These are phyloP conservation scores for Nakataea oryzae DNA, from an alignment of 2,329 filamentous ascomycete genomes.

Conservation along the genomic window DNA sequence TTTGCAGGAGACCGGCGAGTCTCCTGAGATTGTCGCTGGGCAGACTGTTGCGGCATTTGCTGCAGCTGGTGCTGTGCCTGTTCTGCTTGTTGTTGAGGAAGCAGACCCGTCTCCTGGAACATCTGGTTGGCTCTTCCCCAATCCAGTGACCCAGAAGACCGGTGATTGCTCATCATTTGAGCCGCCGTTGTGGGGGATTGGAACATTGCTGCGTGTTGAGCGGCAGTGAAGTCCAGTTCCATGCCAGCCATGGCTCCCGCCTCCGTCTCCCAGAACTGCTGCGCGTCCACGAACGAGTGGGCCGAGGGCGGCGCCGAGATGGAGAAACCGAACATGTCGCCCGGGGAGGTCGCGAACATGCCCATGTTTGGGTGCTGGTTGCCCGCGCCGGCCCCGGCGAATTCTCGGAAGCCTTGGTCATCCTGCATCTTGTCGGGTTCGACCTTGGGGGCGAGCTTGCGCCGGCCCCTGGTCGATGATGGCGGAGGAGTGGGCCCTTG, in stretches of 20 bases:
- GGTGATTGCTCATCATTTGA: constrained; percentile 25
- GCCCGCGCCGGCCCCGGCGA: constrained; percentile 32
- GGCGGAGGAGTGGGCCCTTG: constrained; percentile 45
- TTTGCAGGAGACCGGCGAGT: constrained; percentile 18
- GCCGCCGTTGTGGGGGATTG: constrained; percentile 15
- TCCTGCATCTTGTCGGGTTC: constrained; percentile 41
- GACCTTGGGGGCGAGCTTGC: constrained; percentile 42
- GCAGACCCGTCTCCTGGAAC: constrained; percentile 35
- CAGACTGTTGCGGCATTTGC: constrained; percentile 9
- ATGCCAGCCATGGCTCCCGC: constrained; percentile 34
- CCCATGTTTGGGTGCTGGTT: constrained; percentile 32
- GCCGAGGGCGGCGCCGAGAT: constrained; percentile 45
- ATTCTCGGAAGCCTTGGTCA: constrained; percentile 39
- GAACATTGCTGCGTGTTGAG: constrained; percentile 30
- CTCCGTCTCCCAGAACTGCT: constrained; percentile 46
- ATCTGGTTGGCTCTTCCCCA: constrained; percentile 46
- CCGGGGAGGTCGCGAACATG: constrained; percentile 32
- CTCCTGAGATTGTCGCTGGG: neutral
- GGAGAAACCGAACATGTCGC: constrained; percentile 48
- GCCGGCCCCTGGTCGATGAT: constrained; percentile 42
- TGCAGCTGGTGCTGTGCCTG: constrained; percentile 7
- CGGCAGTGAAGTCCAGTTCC: constrained; percentile 46
- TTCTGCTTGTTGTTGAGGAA: constrained; percentile 18
- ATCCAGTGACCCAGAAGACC: constrained; percentile 41
- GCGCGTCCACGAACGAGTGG: constrained; percentile 29